Percentiles rank a stretch among this genome's conserved stretches.
These are phyloP conservation scores for Gossypium herbaceum DNA, from an alignment of 345 rosid species.

Conservation along the genomic window DNA sequence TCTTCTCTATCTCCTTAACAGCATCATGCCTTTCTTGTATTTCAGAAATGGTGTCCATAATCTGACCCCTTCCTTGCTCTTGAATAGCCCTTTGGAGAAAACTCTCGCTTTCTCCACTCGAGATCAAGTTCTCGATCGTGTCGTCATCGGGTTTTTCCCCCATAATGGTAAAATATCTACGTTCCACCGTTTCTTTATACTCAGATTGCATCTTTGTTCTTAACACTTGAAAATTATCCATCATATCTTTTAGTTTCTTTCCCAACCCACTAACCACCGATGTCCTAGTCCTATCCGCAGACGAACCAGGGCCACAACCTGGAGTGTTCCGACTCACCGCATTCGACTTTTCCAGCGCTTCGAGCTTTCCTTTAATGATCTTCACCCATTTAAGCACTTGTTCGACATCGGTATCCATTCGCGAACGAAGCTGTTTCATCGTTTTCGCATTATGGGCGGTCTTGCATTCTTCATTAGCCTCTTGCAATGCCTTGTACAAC, in stretches of 20 bases:
- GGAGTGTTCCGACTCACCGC: conserved; percentile 50
- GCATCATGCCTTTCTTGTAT: conserved; percentile 86
- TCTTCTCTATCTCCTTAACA: conserved; percentile 85
- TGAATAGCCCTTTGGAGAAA: conserved; percentile 81
- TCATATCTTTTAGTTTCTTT: conserved; percentile 66
- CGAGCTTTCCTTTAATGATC: conserved; percentile 61
- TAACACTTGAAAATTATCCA: conserved; percentile 68
- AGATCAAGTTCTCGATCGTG: conserved; percentile 68
- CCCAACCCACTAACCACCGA: conserved; percentile 73
- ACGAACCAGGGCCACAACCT: conserved; percentile 80
- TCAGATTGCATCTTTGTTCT: conserved; percentile 53
- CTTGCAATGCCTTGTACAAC: conserved; percentile 59
- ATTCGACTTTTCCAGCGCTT: conserved; percentile 63
- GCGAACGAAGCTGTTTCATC: conserved; percentile 50
- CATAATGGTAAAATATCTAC: conserved; percentile 75
- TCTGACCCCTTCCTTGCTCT: conserved; percentile 84
- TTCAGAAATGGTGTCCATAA: conserved; percentile 73
- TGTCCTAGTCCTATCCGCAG: conserved; percentile 71
- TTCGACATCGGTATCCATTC: conserved; percentile 59
- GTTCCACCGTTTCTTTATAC: conserved; percentile 70
- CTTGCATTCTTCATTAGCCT: conserved; percentile 73
- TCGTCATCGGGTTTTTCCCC: conserved; percentile 71
- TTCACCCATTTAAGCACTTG: conserved; percentile 68
- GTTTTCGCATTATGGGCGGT: conserved; percentile 54
- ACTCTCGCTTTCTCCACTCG: conserved; percentile 82